Evolutionary conservation across 495 filamentous ascomycete species (phyloP), one percentile per base, ranked within the genome.

Genomic region (Ascobolus immersus): DNA sequence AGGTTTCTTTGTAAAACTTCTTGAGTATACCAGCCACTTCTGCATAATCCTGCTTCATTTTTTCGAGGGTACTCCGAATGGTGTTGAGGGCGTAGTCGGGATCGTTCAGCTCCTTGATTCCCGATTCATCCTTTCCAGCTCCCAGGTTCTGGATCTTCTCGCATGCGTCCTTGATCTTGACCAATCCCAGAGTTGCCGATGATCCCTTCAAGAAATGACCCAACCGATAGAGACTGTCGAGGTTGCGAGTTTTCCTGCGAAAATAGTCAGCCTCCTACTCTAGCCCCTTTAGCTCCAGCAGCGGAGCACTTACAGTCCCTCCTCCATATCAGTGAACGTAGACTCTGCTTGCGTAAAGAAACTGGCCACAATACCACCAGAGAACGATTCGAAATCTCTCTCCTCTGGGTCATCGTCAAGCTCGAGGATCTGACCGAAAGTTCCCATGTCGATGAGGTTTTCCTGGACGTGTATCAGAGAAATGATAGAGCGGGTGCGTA

Each of bases 191-290:
- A 5, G 89, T 94, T 13, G 86, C 86, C 7, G 84, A 92, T n/a
- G 84, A 93, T 24, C 86, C 86, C 55, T 96, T 96, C 34, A 96
- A 59, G 58, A 92, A 96, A 55, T 96, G 86, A 17, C 86, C 86
- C 17, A 90, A 68, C 11, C 59, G 59, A 12, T 82, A 92, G 11
- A 96, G 69, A 35, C 68, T 56, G 3, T 51, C 51, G 23, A 93
- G 69, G 38, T 90, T 60, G 39, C 58, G 56, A 8, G 59, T 44
- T 39, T 62, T 48, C 22, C 84, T 93, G 42, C 14, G n/a, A n/a
- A n/a, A n/a, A 41, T 17, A 29, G 28, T 35, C 14, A 23, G 15
- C 9, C 18, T 35, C 9, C 18, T n/a, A 32, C 4, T n/a, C n/a
- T n/a, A n/a, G n/a, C n/a, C n/a, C n/a, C n/a, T 19, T 22, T 22